Conservation (phyloP, 805 yeast species). For the Starmerella riodocensis region DNA sequence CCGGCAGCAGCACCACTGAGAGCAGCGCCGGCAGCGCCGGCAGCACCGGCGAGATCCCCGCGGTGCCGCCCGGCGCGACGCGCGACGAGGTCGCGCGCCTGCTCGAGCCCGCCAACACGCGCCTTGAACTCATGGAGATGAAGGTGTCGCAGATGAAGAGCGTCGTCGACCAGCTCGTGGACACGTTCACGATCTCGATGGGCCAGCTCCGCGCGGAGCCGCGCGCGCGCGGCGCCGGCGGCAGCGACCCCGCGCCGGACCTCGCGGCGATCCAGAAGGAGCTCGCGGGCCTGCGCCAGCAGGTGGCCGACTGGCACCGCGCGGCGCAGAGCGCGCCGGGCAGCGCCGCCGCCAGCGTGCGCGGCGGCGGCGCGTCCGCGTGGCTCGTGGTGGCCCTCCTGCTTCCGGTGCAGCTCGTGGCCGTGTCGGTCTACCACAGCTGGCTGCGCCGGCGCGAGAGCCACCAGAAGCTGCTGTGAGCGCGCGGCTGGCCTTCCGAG, state of each 20-base stretch:
- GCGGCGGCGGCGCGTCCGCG: neutral
- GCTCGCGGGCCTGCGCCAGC: constrained; percentile 8
- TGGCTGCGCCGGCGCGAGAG: constrained; percentile 6
- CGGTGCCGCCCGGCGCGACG: neutral
- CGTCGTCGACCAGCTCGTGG: constrained; percentile 13
- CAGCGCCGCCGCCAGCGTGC: neutral
- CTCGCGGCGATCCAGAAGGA: constrained; percentile 4
- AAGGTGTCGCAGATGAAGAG: constrained; percentile 10
- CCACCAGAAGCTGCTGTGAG: constrained; percentile 13
- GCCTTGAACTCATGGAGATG: constrained; percentile 7
- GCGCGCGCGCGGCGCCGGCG: neutral
- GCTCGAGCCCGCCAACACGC: constrained; percentile 2
- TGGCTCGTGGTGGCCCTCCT: constrained; percentile 4
- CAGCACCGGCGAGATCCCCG: no score
- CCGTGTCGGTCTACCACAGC: constrained; percentile 1
- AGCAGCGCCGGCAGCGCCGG: neutral
- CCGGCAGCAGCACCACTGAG: neutral
- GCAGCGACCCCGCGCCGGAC: neutral
- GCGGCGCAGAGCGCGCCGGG: neutral
- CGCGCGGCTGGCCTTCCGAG: no score
- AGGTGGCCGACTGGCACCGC: constrained; percentile 11
- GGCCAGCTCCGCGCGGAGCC: constrained; percentile 1
- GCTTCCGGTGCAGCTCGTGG: constrained; percentile 10
- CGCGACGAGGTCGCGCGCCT: constrained; percentile 1
- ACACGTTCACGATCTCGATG: constrained; percentile 10